Evolutionary conservation across 139 green algal species (phyloP).

Genomic region (Raphidocelis subcapitata): DNA sequence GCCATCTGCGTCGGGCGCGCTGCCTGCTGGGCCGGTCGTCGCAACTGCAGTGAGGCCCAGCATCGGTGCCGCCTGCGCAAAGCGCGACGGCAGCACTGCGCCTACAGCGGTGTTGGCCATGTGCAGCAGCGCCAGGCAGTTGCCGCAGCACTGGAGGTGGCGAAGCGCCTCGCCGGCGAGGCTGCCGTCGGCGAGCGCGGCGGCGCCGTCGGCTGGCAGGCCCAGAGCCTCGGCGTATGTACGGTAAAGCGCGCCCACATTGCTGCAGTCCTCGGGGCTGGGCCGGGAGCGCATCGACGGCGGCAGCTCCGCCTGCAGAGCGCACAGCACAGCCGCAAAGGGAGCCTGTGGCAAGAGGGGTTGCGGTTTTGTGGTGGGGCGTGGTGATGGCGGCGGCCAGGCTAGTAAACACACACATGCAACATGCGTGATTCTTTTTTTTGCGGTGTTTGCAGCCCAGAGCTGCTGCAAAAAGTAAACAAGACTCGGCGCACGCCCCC

Average conservation of each 20-base stretch:
- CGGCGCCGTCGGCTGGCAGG: too few species aligned
- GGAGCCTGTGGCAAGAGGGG: neutral
- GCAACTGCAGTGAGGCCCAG: constrained; percentile 11
- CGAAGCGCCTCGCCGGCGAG: neutral
- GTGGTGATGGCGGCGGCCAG: neutral
- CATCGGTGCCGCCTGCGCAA: constrained; percentile 2
- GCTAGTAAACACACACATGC: neutral
- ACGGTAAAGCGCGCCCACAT: neutral
- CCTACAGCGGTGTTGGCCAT: neutral
- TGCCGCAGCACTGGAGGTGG: constrained; percentile 24
- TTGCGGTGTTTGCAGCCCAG: neutral
- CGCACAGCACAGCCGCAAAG: neutral
- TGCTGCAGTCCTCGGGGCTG: neutral
- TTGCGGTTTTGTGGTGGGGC: neutral
- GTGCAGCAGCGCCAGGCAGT: constrained; percentile 24
- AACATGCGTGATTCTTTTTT: neutral
- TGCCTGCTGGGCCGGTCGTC: neutral
- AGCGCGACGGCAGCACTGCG: neutral
- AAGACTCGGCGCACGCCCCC: too few species aligned
- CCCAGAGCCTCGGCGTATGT: constrained; percentile 18
- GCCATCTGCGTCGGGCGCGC: neutral
- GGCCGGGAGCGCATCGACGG: constrained; percentile 10
- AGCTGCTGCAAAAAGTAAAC: neutral
- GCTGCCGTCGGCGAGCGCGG: neutral
- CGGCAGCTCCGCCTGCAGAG: constrained; percentile 12